These are phyloP conservation scores for Nymphaea colorata DNA, from an alignment of 164 flowering plant species.

Conservation along the genomic window DNA sequence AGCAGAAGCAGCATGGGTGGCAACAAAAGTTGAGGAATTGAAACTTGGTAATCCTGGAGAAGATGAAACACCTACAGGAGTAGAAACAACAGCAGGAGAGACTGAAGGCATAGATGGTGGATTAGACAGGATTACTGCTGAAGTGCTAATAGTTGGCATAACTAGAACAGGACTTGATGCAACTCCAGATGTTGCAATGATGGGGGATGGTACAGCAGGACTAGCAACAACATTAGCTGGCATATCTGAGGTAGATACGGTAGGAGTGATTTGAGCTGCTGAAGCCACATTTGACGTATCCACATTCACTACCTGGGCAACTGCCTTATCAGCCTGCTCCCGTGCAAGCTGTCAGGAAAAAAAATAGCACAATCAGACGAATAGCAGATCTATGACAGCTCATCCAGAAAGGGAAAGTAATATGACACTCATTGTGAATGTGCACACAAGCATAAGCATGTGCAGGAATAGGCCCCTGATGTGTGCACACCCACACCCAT, in stretches of 20 bases:
- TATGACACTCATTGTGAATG: background rate
- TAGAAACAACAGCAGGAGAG: conserved; percentile 13
- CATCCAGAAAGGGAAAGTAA: conserved; percentile 2
- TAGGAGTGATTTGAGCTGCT: conserved; percentile 14
- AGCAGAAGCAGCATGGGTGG: background rate
- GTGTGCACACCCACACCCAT: background rate
- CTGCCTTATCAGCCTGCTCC: conserved; percentile 57
- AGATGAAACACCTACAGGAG: conserved; percentile 19
- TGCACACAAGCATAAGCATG: background rate
- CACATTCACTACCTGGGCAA: conserved; percentile 24
- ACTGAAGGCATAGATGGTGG: background rate
- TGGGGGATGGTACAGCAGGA: conserved; percentile 15
- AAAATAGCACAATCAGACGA: background rate
- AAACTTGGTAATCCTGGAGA: conserved; percentile 1
- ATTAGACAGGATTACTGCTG: conserved; percentile 9
- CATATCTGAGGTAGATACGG: conserved; percentile 18
- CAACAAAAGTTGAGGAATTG: background rate
- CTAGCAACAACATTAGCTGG: conserved; percentile 12
- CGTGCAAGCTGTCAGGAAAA: conserved; percentile 62
- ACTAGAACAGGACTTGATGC: conserved; percentile 58
- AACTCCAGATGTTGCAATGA: conserved; percentile 13
- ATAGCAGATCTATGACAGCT: background rate
- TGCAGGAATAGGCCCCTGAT: background rate
- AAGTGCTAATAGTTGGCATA: conserved; percentile 29
- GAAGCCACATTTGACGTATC: conserved; percentile 16